Evolutionary conservation across 2,329 filamentous ascomycete species (phyloP).

Genomic region (Penicillium olsonii): DNA sequence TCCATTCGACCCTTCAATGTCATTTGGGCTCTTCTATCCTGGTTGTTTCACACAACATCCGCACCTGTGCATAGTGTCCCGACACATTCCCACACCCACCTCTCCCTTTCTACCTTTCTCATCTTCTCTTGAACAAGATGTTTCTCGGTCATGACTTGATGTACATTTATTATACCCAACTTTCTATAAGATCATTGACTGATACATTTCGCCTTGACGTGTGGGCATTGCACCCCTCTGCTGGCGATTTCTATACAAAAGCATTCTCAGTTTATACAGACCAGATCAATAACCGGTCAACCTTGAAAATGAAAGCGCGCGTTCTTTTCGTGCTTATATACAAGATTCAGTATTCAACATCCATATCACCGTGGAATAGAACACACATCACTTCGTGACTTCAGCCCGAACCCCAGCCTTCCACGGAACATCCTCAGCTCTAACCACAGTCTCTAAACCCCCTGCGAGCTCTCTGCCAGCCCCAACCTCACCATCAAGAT

Average conservation of each 20-base stretch:
- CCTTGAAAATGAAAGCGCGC: too few relatives aligned
- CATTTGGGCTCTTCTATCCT: neutral
- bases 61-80: neutral
- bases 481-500: slow-evolving; percentile 68
- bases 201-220: neutral
- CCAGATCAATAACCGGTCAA: too few relatives aligned
- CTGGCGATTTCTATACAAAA: too few relatives aligned
- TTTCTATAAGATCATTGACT: slow-evolving; percentile 3
- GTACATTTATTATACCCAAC: slow-evolving; percentile 27
- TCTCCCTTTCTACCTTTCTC: neutral
- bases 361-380: too few relatives aligned
- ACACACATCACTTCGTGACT: neutral
- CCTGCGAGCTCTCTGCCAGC: slow-evolving; percentile 57
- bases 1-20: neutral
- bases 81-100: neutral
- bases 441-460: slow-evolving; percentile 79
- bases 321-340: too few relatives aligned
- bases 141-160: slow-evolving; percentile 22
- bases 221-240: too few relatives aligned
- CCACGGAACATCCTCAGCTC: slow-evolving; percentile 65
- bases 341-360: neutral
- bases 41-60: neutral
- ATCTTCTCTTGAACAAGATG: neutral
- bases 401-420: slow-evolving; percentile 21
- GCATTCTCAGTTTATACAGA: too few relatives aligned